Evolutionary conservation across 805 yeast species (phyloP), one percentile per base, ranked within the genome.

Genomic region (Huiozyma naganishii): DNA sequence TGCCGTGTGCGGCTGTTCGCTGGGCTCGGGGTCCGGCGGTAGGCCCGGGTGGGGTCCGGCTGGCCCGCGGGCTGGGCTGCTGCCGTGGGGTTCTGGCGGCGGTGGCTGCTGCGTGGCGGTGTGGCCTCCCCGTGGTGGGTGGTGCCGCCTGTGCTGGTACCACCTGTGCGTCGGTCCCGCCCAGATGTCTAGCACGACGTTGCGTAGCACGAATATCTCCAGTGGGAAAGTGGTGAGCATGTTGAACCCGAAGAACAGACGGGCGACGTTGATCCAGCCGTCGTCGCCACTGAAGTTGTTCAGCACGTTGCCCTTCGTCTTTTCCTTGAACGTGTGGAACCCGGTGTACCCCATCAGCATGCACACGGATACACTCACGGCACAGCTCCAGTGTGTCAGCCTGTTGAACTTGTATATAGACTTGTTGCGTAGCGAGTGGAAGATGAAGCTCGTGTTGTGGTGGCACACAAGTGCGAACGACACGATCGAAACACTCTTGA

Each of bases 381-480:
- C 70, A 42, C 95, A 86, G 8, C 94, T 83, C 49, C 83, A 73
- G 59, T 90, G 97, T 1, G 95, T 88, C 27, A 89, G 73, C 36
- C 65, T 70, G 37, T 84, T 72, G 58, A 89, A 89, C 48, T 89
- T 70, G 48, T 78, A 80, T 51, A 87, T 58, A 4, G 95, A 79
- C 6, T 95, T 90, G 17, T 74, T 75, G 50, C 73, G 74, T 56
- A 90, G 72, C 0, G 96, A 86, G 57, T 85, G 86, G 66, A 80
- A 89, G 37, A 89, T 90, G 55, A 89, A 83, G 29, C 90, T 77
- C 0, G 97, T 87, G 59, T 89, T 89, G 61, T 89, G 97, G 58
- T 89, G 97, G 58, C 97, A 89, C 4, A 89, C 97, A 51, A 90
- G 72, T 1, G 97, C 97, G 67, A 89, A 89, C 1, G 96, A 87